Conservation (phyloP, 345 rosid genomes). For the Sisymbrium irio region DNA sequence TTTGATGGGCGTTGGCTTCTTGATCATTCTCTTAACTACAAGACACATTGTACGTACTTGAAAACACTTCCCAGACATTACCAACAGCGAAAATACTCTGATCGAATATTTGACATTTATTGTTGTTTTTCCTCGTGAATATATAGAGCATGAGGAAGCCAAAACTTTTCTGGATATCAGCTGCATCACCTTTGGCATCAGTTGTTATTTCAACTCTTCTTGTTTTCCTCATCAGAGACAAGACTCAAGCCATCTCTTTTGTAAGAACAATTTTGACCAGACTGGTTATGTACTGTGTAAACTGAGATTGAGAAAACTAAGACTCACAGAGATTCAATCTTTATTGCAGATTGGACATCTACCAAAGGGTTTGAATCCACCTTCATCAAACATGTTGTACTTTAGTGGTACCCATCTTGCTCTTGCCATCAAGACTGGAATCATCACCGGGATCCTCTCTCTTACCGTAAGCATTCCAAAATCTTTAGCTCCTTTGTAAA, state of each 20-base stretch:
- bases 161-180: slow-evolving; percentile 93
- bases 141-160: slow-evolving; percentile 78
- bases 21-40: slow-evolving; percentile 62
- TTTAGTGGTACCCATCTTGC: slow-evolving; percentile 59
- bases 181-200: slow-evolving; percentile 86
- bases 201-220: slow-evolving; percentile 74
- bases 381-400: slow-evolving; percentile 76
- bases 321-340: slow-evolving; percentile 10
- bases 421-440: slow-evolving; percentile 79
- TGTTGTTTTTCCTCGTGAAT: background rate
- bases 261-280: slow-evolving; percentile 47
- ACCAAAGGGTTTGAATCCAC: slow-evolving; percentile 94
- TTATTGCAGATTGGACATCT: slow-evolving; percentile 72
- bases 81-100: background rate
- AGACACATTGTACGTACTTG: slow-evolving; percentile 76
- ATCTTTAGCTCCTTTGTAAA: background rate
- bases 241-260: slow-evolving; percentile 59
- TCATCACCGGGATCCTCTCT: slow-evolving; percentile 81
- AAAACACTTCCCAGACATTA: background rate
- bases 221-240: slow-evolving; percentile 58
- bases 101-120: background rate
- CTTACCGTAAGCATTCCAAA: slow-evolving; percentile 63
- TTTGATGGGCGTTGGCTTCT: slow-evolving; percentile 64
- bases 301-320: background rate
- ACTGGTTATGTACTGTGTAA: background rate